Conservation (phyloP, 768 basidiomycete genomes). For the Suillus decipiens region DNA sequence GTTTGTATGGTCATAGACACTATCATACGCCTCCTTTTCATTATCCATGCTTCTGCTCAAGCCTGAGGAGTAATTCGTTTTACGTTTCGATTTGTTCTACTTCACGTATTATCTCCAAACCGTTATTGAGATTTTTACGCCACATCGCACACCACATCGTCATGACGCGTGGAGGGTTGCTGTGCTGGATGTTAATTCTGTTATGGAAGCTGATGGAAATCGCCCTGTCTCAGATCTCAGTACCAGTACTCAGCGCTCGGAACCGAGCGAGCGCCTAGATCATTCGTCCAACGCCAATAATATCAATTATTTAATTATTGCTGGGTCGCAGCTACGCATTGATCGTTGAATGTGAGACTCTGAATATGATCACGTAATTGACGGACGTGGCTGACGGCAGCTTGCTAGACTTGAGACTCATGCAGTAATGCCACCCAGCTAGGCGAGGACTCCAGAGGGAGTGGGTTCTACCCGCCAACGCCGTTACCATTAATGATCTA, state of each 20-base stretch:
- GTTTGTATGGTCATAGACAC: slow-evolving; percentile 13
- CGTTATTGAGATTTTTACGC: slow-evolving; percentile 8
- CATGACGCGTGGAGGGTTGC: neutral
- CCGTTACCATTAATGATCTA: neutral
- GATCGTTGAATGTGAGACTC: neutral
- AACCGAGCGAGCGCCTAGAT: neutral
- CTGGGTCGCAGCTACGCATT: neutral
- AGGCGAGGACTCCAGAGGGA: neutral
- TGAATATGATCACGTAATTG: neutral
- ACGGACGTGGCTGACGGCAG: neutral
- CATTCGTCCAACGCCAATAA: neutral
- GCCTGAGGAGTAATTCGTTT: slow-evolving; percentile 7
- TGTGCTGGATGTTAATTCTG: neutral
- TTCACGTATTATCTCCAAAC: slow-evolving; percentile 11
- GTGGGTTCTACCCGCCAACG: neutral
- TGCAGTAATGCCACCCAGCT: neutral
- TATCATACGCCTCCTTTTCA: slow-evolving; percentile 5
- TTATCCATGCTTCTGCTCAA: slow-evolving; percentile 8
- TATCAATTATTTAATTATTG: too few relatives aligned
- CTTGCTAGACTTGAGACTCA: neutral
- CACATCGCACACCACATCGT: neutral
- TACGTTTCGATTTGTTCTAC: slow-evolving; percentile 12
- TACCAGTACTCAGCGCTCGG: neutral
- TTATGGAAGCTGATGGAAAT: neutral
- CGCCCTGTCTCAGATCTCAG: neutral